These are phyloP conservation scores for Nyssa sinensis DNA, from an alignment of 148 eudicot species.

Conservation along the genomic window DNA sequence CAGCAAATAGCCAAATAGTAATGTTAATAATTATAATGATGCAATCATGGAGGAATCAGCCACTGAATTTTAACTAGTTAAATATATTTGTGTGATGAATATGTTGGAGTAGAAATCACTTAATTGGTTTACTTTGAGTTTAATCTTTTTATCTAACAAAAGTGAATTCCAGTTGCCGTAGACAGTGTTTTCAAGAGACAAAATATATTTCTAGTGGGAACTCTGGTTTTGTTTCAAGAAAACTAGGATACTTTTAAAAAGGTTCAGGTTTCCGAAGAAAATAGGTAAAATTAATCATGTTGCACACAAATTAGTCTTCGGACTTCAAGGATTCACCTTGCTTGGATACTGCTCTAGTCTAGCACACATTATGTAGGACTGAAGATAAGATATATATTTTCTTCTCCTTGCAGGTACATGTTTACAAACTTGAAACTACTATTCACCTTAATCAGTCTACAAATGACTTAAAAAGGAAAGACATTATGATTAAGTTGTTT, in stretches of 20 bases:
- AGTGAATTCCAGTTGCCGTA: too few relatives aligned
- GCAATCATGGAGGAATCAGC: not conserved
- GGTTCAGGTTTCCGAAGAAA: not conserved
- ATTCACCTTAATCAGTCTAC: too few relatives aligned
- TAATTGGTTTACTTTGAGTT: not conserved
- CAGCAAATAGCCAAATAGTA: too few relatives aligned
- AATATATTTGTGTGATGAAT: not conserved
- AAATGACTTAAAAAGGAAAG: too few relatives aligned
- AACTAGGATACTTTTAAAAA: too few relatives aligned
- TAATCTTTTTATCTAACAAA: not conserved
- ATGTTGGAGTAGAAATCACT: not conserved
- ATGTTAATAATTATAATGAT: not conserved
- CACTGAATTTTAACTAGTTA: not conserved
- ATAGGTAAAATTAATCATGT: not conserved
- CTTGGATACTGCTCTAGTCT: not conserved
- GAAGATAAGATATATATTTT: too few relatives aligned
- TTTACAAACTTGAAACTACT: too few relatives aligned
- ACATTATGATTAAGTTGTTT: too few relatives aligned
- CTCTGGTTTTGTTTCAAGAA: too few relatives aligned
- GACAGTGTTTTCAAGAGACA: too few relatives aligned
- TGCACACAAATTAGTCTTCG: not conserved
- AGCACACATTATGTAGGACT: not conserved
- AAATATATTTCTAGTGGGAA: too few relatives aligned
- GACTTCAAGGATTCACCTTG: too few relatives aligned
- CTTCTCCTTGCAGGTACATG: not conserved